Base-by-base conservation (phyloP, 306 rosid genomes). In the Canavalia gladiata region DNA sequence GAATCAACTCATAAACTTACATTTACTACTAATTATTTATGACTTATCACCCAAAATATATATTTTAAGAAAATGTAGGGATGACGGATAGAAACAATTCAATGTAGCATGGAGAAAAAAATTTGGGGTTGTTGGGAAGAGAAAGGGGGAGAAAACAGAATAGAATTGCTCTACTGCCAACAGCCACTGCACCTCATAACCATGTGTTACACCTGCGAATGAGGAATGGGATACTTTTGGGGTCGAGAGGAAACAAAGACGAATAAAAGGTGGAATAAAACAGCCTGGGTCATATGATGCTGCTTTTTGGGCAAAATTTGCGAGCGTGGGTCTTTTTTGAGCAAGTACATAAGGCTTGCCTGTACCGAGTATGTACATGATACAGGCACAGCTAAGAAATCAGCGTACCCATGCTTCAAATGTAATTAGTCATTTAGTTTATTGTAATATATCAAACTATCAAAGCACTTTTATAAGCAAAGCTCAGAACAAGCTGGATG, bases 401-500 rank as follows among this genome's bases (percentile, higher is more conserved):
- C 41, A 13, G 5, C 8, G 13, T 2, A 37, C 29, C 29, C 69
- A 13, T 7, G 50, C 35, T 76, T 76, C 71, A 7, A 41, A 72
- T 30, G 82, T 42, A 62, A 52, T 37, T 70, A 37, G 55, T 30
- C 37, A 43, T 25, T 37, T 74, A 10, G 41, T 50, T 71, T 2
- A 72, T 77, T 76, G 55, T 56, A 33, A 64, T 67, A 69, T 60
- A 47, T 55, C 49, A 9, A 73, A 58, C 25, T 18, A 18, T 18
- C 25, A 18, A 18, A 18, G 64, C 47, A 76, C 11, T 81, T 49
- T 52, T 62, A 35, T 13, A 4, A 59, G 46, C 4, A 63, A 75
- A 64, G 57, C 68, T 35, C 51, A 33, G 41, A 78, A 74, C 71
- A 43, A 65, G 58, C 50, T 9, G 58, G 8, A 30, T 8, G 33